Evolutionary conservation across 352 stramenopile genomes (phyloP), one percentile per base, ranked within the genome.

Genomic region (Globisporangium paroecandrum): DNA sequence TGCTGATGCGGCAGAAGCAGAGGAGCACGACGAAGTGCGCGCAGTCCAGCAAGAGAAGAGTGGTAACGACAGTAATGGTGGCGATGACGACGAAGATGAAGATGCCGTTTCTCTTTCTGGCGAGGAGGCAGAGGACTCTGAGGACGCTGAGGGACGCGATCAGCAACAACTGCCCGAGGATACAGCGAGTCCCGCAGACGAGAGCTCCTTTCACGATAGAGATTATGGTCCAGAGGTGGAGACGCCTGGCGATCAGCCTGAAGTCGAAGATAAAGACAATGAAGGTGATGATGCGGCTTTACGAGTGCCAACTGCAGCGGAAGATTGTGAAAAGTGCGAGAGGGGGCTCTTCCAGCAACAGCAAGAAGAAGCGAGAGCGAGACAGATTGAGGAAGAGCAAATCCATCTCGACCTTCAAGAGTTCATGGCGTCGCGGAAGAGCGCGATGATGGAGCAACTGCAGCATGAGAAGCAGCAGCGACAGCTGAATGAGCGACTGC

Each of bases 381-480:
- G 25, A n/a, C 54, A 41, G 12, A 25, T n/a, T 4, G 18, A 69
- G 9, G 61, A 72, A 3, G 49, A 71, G n/a, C 60, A 68, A 15
- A 76, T 82, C 61, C 43, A 53, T 4, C n/a, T 65, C 9, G 61
- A 79, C 46, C 62, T 90, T 0, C 65, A 81, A 24, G 58, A 27
- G 4, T 89, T 90, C 41, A 72, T 90, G 7, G 62, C 75, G 0
- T 65, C 70, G 18, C 66, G 82, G 1, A 74, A 77, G 22, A 69
- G 76, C 36, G 68, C 65, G 12, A 79, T 73, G 51, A 64, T 90
- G 7, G 59, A 84, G 36, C 64, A 83, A n/a, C 47, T 90, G 4
- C 60, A 74, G 34, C 27, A 24, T 2, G 66, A 85, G 22, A 77
- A 81, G 58, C 59, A 75, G 20, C 32, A 58, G 27, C 62, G 59